A percentile compares a stretch with the other conserved stretches of the same genome.
Conservation (phyloP, 768 basidiomycete species). For the Rhodotorula babjevae region DNA sequence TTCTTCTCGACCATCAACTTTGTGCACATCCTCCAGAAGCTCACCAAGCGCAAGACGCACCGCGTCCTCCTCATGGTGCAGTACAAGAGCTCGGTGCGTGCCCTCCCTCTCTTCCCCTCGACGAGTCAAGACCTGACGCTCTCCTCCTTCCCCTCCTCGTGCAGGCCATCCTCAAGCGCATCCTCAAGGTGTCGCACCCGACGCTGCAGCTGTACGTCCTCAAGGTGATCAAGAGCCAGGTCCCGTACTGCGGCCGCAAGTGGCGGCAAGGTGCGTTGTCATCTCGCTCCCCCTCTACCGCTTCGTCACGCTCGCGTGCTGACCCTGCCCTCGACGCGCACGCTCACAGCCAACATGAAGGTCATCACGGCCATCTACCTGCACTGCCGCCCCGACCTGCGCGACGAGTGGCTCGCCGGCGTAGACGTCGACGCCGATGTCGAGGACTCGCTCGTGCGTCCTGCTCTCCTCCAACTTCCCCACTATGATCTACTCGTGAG, state of each 20-base stretch:
- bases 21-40: constrained; percentile 93
- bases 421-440: constrained; percentile 83
- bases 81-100: constrained; percentile 89
- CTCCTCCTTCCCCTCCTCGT: no score
- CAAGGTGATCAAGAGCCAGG: constrained; percentile 97
- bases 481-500: no score
- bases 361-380: constrained; percentile 97
- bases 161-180: constrained; percentile 90
- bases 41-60: constrained; percentile 90
- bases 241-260: constrained; percentile 93
- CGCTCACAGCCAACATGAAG: constrained; percentile 89
- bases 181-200: constrained; percentile 87
- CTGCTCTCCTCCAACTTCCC: no score
- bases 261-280: constrained; percentile 81
- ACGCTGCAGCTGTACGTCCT: constrained; percentile 88
- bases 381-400: constrained; percentile 90
- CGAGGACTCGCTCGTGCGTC: constrained; percentile 72
- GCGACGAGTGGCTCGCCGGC: constrained; percentile 95
- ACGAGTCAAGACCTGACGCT: no score
- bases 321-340: no score
- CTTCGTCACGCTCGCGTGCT: no score
- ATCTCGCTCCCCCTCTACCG: background rate
- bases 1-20: constrained; percentile 97
- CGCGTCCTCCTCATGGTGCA: constrained; percentile 93
- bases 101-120: background rate